Evolutionary conservation across 2,329 filamentous ascomycete species (phyloP).

Genomic region (Knoxdaviesia proteae): DNA sequence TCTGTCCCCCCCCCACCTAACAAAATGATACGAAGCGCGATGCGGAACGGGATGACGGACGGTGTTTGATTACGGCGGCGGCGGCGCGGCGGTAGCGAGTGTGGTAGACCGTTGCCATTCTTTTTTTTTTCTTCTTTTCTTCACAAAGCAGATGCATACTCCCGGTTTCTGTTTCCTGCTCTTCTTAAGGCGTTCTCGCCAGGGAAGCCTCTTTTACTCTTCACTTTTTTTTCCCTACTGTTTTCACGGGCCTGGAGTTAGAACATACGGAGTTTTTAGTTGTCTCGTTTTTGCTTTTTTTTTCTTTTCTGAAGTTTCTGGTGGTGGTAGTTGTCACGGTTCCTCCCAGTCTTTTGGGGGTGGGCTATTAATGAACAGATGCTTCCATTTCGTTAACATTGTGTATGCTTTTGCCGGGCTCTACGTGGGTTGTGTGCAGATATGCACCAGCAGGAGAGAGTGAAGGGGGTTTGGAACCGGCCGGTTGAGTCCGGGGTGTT

Average conservation of each 20-base stretch:
- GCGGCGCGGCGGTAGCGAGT: too few species aligned
- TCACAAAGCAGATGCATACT: background rate
- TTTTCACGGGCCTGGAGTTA: too few species aligned
- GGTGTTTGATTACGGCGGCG: too few species aligned
- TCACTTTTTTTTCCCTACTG: too few species aligned
- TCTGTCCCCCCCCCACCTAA: too few species aligned
- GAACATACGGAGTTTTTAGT: background rate
- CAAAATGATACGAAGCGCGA: too few species aligned
- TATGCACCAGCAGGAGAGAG: background rate
- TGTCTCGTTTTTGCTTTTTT: background rate
- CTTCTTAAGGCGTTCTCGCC: too few species aligned
- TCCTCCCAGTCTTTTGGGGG: background rate
- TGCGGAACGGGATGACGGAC: too few species aligned
- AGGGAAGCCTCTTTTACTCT: too few species aligned
- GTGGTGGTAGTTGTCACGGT: background rate
- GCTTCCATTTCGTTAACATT: too few species aligned
- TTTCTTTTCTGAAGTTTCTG: background rate
- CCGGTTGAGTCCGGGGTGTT: background rate
- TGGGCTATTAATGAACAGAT: background rate
- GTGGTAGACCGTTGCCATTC: too few species aligned
- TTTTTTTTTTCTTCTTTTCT: background rate
- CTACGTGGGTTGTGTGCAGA: background rate
- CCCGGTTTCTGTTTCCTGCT: background rate
- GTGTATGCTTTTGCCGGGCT: background rate
- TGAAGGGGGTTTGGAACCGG: too few species aligned